Percentiles rank a stretch among this genome's conserved stretches.
Evolutionary conservation across 148 eudicot species (phyloP).

Genomic region (Diospyros kaki): DNA sequence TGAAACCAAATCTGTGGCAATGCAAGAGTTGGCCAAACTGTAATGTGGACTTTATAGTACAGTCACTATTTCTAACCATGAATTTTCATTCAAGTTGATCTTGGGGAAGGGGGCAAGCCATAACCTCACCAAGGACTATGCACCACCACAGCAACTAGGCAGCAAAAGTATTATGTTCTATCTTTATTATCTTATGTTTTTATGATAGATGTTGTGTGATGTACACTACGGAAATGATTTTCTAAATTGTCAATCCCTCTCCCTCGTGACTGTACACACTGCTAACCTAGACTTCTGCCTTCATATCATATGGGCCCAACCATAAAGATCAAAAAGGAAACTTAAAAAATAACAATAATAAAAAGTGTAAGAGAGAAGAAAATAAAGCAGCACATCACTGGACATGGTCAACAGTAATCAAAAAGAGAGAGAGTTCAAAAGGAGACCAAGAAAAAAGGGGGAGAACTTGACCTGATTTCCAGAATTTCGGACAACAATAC

Average conservation of each 20-base stretch:
- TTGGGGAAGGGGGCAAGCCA: neutral
- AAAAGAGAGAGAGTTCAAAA: neutral
- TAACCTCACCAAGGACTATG: neutral
- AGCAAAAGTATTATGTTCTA: neutral
- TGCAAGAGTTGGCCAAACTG: constrained; percentile 3
- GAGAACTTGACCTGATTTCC: constrained; percentile 65
- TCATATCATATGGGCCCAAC: neutral
- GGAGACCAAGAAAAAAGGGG: constrained; percentile 7
- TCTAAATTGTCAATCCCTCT: no score
- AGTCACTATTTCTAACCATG: neutral
- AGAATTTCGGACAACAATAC: constrained; percentile 59
- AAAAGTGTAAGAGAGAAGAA: neutral
- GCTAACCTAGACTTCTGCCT: neutral
- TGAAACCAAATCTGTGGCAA: neutral
- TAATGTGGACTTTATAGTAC: neutral
- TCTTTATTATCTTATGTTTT: neutral
- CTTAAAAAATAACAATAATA: neutral
- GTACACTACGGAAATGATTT: no score
- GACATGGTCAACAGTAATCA: neutral
- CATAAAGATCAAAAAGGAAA: neutral
- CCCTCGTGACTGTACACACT: no score
- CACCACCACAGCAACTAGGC: neutral
- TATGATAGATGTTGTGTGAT: no score
- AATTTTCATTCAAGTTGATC: constrained; percentile 1
- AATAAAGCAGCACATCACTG: neutral